Conservation (phyloP, 495 filamentous ascomycete genomes). For the Trichoderma orchidacearum region DNA sequence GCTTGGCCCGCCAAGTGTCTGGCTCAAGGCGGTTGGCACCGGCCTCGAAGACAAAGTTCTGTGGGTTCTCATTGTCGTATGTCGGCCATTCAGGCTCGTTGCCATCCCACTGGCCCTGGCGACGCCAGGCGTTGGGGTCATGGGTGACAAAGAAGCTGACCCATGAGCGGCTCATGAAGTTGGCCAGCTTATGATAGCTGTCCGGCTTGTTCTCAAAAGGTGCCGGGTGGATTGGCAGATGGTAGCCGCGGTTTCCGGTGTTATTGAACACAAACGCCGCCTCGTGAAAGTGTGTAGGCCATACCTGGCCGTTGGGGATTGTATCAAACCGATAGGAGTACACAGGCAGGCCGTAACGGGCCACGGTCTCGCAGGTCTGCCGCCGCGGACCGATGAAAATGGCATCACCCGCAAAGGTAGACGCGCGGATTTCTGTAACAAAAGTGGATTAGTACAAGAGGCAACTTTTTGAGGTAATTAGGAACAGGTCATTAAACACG, state of each 20-base stretch:
- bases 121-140: too few species aligned
- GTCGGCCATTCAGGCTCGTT: too few species aligned
- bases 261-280: neutral
- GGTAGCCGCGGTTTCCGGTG: neutral
- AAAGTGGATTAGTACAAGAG: neutral
- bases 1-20: too few species aligned
- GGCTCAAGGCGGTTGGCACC: too few species aligned
- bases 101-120: too few species aligned
- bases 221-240: neutral
- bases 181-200: neutral
- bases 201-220: neutral
- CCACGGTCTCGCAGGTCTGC: neutral
- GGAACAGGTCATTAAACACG: neutral
- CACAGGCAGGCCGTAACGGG: neutral
- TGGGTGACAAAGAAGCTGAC: too few species aligned
- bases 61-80: too few species aligned
- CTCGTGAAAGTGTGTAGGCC: neutral
- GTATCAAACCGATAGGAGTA: neutral
- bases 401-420: neutral
- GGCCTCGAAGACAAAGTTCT: too few species aligned
- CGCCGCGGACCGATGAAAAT: neutral
- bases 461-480: neutral
- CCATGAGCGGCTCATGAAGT: neutral
- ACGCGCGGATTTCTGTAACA: too few species aligned
- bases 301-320: neutral